phyloP scores from a whole-genome alignment of 1,284 basidiomycete genomes.

The Cryptococcus hybrid region DNA sequence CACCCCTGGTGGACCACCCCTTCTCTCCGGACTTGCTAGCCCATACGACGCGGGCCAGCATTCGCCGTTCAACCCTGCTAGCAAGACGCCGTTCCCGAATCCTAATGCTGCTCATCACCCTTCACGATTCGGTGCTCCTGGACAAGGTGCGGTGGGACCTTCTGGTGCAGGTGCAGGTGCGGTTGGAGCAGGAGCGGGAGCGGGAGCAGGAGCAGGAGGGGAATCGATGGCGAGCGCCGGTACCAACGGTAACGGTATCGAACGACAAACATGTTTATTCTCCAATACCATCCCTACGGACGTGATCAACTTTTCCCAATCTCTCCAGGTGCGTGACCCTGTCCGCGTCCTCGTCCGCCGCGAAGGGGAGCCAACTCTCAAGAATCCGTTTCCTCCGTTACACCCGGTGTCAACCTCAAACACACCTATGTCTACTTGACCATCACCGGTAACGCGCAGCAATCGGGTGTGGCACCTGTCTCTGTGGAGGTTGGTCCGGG shows the following conservation, averaged over 20 bases:
- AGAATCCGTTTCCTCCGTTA: slow-evolving; percentile 48
- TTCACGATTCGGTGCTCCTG: slow-evolving; percentile 24
- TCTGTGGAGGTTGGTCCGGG: slow-evolving; percentile 60
- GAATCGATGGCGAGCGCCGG: too few species aligned
- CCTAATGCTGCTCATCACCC: slow-evolving; percentile 41
- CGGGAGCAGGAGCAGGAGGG: too few species aligned
- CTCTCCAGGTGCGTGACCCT: slow-evolving; percentile 76
- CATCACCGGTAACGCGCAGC: slow-evolving; percentile 75
- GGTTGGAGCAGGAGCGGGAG: too few species aligned
- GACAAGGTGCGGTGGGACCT: slow-evolving; percentile 8
- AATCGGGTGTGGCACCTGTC: slow-evolving; percentile 55
- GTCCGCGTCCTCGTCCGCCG: slow-evolving; percentile 93
- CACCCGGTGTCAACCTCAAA: slow-evolving; percentile 66
- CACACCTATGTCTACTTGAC: slow-evolving; percentile 92
- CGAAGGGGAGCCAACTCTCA: slow-evolving; percentile 67
- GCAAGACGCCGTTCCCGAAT: slow-evolving; percentile 54
- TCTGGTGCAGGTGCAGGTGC: slow-evolving; percentile 5
- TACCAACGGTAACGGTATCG: slow-evolving; percentile 52
- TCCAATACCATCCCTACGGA: slow-evolving; percentile 60
- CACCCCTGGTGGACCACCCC: slow-evolving; percentile 29
- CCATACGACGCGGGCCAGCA: slow-evolving; percentile 47
- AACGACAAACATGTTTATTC: slow-evolving; percentile 94
- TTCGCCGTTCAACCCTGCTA: slow-evolving; percentile 57
- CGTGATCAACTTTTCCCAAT: slow-evolving; percentile 55
- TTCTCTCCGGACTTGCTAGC: slow-evolving; percentile 41